Evolutionary conservation across 164 flowering plant genomes (phyloP), one percentile per base, ranked within the genome.

Genomic region (Vitis vinifera): DNA sequence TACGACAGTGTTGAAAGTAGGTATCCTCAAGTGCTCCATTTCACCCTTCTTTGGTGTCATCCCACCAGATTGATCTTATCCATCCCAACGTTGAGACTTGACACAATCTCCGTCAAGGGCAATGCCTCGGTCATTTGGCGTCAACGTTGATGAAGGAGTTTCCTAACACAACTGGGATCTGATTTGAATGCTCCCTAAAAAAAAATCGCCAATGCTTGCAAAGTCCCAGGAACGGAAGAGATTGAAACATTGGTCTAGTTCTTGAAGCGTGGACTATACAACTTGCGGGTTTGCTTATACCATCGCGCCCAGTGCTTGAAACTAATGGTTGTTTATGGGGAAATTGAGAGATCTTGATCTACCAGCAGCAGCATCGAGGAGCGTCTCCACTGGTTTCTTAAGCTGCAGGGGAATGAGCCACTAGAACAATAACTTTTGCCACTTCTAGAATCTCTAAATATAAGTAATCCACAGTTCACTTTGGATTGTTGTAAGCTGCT

Each of bases 181-280:
- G 1, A 19, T 19, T 19, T 19, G 1, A 19, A 19, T 19, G 23
- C 0, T 19, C 23, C 23, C 1, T 19, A 19, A 19, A 19, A 19
- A 19, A 19, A 19, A 19, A 19, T 19, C 1, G 23, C 0, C 23
- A 19, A 19, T 19, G 23, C 23, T 19, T 19, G 23, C 1, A 19
- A 19, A 19, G 23, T 19, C 23, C 1, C 23, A 19, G 23, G 23
- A 19, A 19, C 23, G 1, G 23, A 19, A 19, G 23, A 19, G 23
- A 19, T 19, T 19, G 23, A 19, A 19, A 19, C 23, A 1, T 19
- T 19, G 23, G 72, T 97, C 97, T 59, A 95, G 90, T 84, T 95
- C 99, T 81, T 87, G 97, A 69, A 95, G 97, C 97, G 90, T 90
- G 56, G 99, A 97, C 99, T 95, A 90, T 30, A 95, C 79, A 75